These are phyloP conservation scores for Podosphaera leucotricha DNA, from an alignment of 2,329 filamentous ascomycete genomes.

Conservation along the genomic window DNA sequence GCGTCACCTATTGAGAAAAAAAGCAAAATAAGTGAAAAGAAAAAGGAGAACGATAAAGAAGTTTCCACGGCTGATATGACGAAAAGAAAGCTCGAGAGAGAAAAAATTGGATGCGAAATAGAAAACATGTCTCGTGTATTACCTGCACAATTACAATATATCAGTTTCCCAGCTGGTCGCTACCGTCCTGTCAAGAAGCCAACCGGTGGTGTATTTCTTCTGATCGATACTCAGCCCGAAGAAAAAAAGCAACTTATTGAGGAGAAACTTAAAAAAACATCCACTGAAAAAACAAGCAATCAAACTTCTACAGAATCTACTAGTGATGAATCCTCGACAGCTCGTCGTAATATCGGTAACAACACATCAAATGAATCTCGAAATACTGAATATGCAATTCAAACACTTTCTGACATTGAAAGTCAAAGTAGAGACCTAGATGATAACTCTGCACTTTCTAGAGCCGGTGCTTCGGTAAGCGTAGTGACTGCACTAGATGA, in stretches of 20 bases:
- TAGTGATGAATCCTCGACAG: slow-evolving; percentile 14
- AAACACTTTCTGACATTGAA: neutral
- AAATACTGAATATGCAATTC: neutral
- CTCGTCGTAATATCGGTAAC: slow-evolving; percentile 16
- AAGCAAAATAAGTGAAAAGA: slow-evolving; percentile 31
- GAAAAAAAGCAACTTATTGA: slow-evolving; percentile 66
- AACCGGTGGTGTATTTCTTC: slow-evolving; percentile 80
- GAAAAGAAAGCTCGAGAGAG: slow-evolving; percentile 85
- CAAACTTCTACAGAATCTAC: slow-evolving; percentile 14
- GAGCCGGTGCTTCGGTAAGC: slow-evolving; percentile 50
- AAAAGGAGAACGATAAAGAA: slow-evolving; percentile 39
- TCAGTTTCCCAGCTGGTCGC: slow-evolving; percentile 72
- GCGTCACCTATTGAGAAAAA: slow-evolving; percentile 28
- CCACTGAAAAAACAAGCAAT: slow-evolving; percentile 33
- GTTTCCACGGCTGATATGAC: slow-evolving; percentile 26
- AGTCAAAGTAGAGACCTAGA: neutral
- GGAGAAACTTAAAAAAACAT: slow-evolving; percentile 71
- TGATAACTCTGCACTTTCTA: slow-evolving; percentile 17
- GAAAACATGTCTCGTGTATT: slow-evolving; percentile 94
- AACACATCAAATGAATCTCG: neutral
- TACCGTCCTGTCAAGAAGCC: slow-evolving; percentile 92
- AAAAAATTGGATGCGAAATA: slow-evolving; percentile 89
- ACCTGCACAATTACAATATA: slow-evolving; percentile 80
- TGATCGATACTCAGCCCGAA: slow-evolving; percentile 59
- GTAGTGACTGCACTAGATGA: slow-evolving; percentile 77